Evolutionary conservation across 805 yeast genomes (phyloP), one percentile per base, ranked within the genome.

Genomic region (Torulaspora microellipsoides): DNA sequence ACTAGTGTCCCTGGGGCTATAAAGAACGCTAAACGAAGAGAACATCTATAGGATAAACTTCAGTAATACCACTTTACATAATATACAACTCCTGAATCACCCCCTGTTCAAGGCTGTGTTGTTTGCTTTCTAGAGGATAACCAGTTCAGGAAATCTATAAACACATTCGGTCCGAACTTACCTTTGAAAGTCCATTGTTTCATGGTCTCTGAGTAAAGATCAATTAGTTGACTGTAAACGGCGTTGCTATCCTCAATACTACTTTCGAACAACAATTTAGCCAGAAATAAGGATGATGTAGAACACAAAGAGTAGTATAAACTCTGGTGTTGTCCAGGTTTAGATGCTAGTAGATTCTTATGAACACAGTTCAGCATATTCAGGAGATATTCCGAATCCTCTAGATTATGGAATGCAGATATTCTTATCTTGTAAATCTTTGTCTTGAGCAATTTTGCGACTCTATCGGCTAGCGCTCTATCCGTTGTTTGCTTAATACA

Each of bases 111-210:
- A 23, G 35, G 25, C 13, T 39, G 33, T 20, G 33, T 25, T 30
- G 44, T 30, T 38, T 60, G 45, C 48, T 75, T 71, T 55, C 74
- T 73, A n/a, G 84, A 68, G 49, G 72, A 73, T 34, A 84, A 59
- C 90, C 93, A 90, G 65, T 88, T 88, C 57, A 85, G 75, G 48
- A 87, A 78, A 54, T 89, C 96, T 51, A 80, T 74, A 59, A 85
- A 88, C 56, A 85, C 25, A 31, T 47, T 55, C 3, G 54, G 40
- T n/a, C 56, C 54, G 41, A 55, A 59, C 45, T 57, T 61, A 27
- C 61, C 58, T 31, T 45, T 32, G 8, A 15, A 12, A 37, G 80
- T 73, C 96, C 96, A 89, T 14, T 56, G 53, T 50, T 78, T 75
- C 62, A 87, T 54, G 9, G 83, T 66, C 0, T 59, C 62, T 4